A percentile compares a stretch with the other conserved stretches of the same genome.
phyloP scores from a whole-genome alignment of 495 filamentous ascomycete species.

The Cenococcum geophilum region DNA sequence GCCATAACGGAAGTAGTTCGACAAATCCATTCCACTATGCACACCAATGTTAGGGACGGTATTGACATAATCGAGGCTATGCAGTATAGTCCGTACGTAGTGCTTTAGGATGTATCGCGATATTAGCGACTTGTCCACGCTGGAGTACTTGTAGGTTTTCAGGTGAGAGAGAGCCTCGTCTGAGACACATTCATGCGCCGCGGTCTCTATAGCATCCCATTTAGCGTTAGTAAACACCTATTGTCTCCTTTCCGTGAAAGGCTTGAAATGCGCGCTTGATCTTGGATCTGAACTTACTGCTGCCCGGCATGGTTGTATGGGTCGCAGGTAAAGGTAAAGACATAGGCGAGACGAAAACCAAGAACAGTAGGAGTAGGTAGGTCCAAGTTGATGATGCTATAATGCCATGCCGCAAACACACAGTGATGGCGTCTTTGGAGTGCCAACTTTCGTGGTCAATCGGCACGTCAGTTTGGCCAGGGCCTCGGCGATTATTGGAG shows the following conservation, averaged over 20 bases:
- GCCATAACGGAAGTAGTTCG: conserved; percentile 84
- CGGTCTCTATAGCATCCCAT: conserved; percentile 28
- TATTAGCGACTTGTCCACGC: conserved; percentile 92
- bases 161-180: conserved; percentile 73
- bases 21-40: conserved; percentile 94
- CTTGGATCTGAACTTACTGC: conserved; percentile 15
- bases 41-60: conserved; percentile 18
- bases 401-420: too few species aligned
- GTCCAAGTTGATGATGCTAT: too few species aligned
- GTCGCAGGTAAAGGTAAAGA: conserved; percentile 24
- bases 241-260: neutral
- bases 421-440: too few species aligned
- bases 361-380: too few species aligned
- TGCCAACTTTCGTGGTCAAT: too few species aligned
- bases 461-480: too few species aligned
- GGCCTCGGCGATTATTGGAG: too few species aligned
- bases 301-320: conserved; percentile 23
- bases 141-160: conserved; percentile 92
- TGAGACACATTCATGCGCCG: conserved; percentile 56
- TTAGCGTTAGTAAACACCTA: conserved; percentile 9
- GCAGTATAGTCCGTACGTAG: conserved; percentile 59
- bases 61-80: conserved; percentile 11
- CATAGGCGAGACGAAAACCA: conserved; percentile 5
- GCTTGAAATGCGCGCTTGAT: neutral
- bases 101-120: conserved; percentile 89